Percentiles rank a stretch among this genome's conserved stretches.
Conservation (phyloP, 192 early-diverging fungal species). For the Dissophora ornata region DNA sequence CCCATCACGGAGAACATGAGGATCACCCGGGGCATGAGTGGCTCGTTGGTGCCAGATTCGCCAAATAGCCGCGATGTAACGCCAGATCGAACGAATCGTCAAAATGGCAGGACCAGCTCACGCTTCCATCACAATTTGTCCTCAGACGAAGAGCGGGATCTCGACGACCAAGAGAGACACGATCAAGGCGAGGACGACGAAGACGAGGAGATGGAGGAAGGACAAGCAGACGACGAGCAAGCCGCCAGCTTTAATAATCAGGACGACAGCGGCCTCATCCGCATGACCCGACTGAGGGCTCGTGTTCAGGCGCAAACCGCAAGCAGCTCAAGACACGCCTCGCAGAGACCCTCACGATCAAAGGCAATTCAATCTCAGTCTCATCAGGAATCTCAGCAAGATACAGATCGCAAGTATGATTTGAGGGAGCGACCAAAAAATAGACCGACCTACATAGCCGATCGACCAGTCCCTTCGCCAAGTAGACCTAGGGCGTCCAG, state of each 20-base stretch:
- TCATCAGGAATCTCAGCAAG: slow-evolving; percentile 39
- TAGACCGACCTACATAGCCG: slow-evolving; percentile 40
- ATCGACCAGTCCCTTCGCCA: slow-evolving; percentile 34
- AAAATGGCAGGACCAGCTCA: not conserved
- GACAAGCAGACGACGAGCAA: slow-evolving; percentile 8
- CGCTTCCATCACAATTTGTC: slow-evolving; percentile 12
- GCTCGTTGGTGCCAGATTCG: slow-evolving; percentile 31
- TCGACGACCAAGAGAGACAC: not conserved
- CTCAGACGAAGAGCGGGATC: slow-evolving; percentile 28
- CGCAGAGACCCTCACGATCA: slow-evolving; percentile 16
- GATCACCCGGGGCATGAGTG: slow-evolving; percentile 52
- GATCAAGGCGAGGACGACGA: slow-evolving; percentile 18
- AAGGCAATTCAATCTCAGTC: slow-evolving; percentile 1
- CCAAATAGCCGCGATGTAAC: slow-evolving; percentile 41
- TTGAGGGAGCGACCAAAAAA: slow-evolving; percentile 48
- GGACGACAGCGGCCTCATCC: slow-evolving; percentile 18
- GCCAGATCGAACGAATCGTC: slow-evolving; percentile 14
- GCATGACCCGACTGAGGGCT: slow-evolving; percentile 38
- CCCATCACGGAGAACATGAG: slow-evolving; percentile 46
- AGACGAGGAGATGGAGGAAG: slow-evolving; percentile 11
- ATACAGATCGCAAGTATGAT: slow-evolving; percentile 42
- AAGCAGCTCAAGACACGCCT: slow-evolving; percentile 10
- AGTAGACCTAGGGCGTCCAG: slow-evolving; percentile 34
- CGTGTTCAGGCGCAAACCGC: slow-evolving; percentile 23
- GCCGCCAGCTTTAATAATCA: slow-evolving; percentile 10